These are phyloP conservation scores for maize (Zea mays) DNA, from an alignment of 176 grass and related monocot species.

Conservation along the genomic window Zm-B73-REFERENCE-NAM-5.0 NC_050103.1:146074501-146075000, in stretches of 20 bases:
- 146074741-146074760: constrained; percentile 81
- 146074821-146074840: constrained; percentile 41
- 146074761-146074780: constrained; percentile 75
- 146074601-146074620: constrained; percentile 89
- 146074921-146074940: constrained; percentile 66
- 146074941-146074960: constrained; percentile 56
- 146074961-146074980: constrained; percentile 87
- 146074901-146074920: constrained; percentile 29
- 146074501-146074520: constrained; percentile 18
- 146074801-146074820: constrained; percentile 90
- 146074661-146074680: constrained; percentile 96
- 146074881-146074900: constrained; percentile 21
- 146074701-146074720: constrained; percentile 94
- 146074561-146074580: constrained; percentile 97
- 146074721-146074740: constrained; percentile 83
- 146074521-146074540: constrained; percentile 84
- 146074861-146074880: constrained; percentile 24
- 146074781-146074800: constrained; percentile 87
- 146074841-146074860: constrained; percentile 10
- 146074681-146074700: constrained; percentile 91
- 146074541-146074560: constrained; percentile 98
- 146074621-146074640: constrained; percentile 88
- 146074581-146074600: constrained; percentile 88
- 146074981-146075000: constrained; percentile 77
- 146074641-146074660: constrained; percentile 95